Conservation (phyloP, 106 monocot genomes). For the Gastrodia elata region DNA sequence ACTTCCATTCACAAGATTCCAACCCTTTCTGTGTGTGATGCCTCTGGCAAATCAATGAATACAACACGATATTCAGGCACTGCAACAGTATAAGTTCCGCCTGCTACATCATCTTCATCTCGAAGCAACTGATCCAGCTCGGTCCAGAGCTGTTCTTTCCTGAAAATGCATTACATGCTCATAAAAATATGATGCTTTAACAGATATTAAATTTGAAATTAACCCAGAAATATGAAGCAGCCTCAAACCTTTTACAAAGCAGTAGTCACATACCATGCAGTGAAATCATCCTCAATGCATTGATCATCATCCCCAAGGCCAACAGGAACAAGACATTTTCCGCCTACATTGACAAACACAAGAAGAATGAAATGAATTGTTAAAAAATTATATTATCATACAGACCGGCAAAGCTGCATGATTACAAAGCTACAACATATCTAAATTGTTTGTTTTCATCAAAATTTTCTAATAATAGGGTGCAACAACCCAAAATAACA, state of each 20-base stretch:
- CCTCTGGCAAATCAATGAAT: slow-evolving; percentile 22
- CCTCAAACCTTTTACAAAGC: not conserved
- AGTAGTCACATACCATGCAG: slow-evolving; percentile 27
- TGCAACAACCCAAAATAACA: not conserved
- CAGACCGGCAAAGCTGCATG: not conserved
- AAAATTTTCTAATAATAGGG: not conserved
- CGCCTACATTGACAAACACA: slow-evolving; percentile 18
- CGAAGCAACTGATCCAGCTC: slow-evolving; percentile 56
- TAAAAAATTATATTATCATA: not conserved
- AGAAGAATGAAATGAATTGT: not conserved
- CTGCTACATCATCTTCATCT: slow-evolving; percentile 38
- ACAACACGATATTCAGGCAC: slow-evolving; percentile 64
- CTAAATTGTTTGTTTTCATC: not conserved
- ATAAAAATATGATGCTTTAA: not conserved
- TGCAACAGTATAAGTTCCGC: slow-evolving; percentile 43
- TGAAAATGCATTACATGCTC: slow-evolving; percentile 1
- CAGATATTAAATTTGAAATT: not conserved
- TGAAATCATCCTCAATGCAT: slow-evolving; percentile 66
- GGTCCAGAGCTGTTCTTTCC: slow-evolving; percentile 63
- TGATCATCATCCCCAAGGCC: slow-evolving; percentile 77
- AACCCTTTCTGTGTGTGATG: slow-evolving; percentile 23
- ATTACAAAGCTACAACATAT: not conserved
- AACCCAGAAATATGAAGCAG: not conserved
- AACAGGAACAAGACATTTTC: slow-evolving; percentile 37
- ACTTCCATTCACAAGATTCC: slow-evolving; percentile 53